A percentile compares a stretch with the other conserved stretches of the same genome.
phyloP scores from a whole-genome alignment of 805 yeast genomes.

The Wickerhamiella musiphila region DNA sequence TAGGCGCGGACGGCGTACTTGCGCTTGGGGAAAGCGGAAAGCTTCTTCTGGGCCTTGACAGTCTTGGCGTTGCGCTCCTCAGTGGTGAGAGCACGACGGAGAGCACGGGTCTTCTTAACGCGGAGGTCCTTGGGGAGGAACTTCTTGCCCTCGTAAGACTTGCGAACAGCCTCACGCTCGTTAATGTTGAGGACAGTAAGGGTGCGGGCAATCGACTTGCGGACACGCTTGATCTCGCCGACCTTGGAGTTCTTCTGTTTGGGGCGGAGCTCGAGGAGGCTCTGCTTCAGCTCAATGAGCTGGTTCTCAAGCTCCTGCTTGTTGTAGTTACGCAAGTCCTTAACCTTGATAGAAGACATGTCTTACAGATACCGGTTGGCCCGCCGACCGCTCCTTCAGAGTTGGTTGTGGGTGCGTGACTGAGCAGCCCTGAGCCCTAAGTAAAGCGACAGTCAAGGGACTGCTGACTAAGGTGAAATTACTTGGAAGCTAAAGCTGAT shows the following conservation, averaged over 20 bases:
- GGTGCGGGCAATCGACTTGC: constrained; percentile 97
- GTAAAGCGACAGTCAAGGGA: too few relatives aligned
- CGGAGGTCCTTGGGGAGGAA: constrained; percentile 97
- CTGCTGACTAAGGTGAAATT: too few relatives aligned
- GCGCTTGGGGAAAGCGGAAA: constrained; percentile 95
- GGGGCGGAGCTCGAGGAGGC: constrained; percentile 88
- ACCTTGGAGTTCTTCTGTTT: constrained; percentile 47
- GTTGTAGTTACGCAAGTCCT: constrained; percentile 92
- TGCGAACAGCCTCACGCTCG: constrained; percentile 91
- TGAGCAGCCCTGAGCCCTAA: background rate
- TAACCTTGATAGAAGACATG: constrained; percentile 46
- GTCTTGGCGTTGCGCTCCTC: constrained; percentile 70
- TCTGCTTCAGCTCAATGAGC: constrained; percentile 91
- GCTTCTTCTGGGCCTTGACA: constrained; percentile 79
- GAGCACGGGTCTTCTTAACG: constrained; percentile 99
- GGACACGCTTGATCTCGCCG: constrained; percentile 91
- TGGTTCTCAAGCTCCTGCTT: constrained; percentile 91
- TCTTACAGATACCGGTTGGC: too few relatives aligned
- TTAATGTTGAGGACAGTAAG: constrained; percentile 91
- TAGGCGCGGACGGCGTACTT: constrained; percentile 97
- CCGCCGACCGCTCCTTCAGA: too few relatives aligned
- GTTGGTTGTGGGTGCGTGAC: background rate
- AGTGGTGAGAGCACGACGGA: constrained; percentile 90
- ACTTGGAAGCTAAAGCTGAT: too few relatives aligned
- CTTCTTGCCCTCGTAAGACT: constrained; percentile 72